These are phyloP conservation scores for Neophaeococcomyces aloes DNA, from an alignment of 2,329 filamentous ascomycete species.

Conservation along the genomic window DNA sequence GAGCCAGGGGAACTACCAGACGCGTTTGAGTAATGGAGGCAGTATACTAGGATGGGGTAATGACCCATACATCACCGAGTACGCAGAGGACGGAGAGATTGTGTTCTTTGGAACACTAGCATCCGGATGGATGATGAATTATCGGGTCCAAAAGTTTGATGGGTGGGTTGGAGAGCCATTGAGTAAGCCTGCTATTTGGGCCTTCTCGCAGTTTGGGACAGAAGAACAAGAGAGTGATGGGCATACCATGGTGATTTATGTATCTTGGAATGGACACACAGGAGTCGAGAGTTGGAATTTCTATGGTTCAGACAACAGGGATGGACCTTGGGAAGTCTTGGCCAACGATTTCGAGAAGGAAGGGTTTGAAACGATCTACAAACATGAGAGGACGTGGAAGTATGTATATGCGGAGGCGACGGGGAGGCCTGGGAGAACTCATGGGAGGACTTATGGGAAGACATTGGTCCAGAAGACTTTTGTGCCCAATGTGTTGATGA, in stretches of 20 bases:
- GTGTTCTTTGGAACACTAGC: slow-evolving; percentile 31
- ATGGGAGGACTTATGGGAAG: slow-evolving; percentile 26
- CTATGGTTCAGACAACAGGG: slow-evolving; percentile 17
- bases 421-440: slow-evolving; percentile 25
- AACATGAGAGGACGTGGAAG: slow-evolving; percentile 12
- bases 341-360: slow-evolving; percentile 25
- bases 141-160: slow-evolving; percentile 33
- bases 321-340: slow-evolving; percentile 21
- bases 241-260: slow-evolving; percentile 24
- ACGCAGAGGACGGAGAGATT: slow-evolving; percentile 27
- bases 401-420: slow-evolving; percentile 27
- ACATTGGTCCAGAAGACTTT: slow-evolving; percentile 29
- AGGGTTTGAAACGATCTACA: slow-evolving; percentile 33
- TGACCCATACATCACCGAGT: slow-evolving; percentile 31
- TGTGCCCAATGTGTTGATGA: slow-evolving; percentile 27
- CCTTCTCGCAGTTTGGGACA: slow-evolving; percentile 25
- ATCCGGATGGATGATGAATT: slow-evolving; percentile 30
- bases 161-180: slow-evolving; percentile 32
- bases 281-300: slow-evolving; percentile 33
- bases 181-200: slow-evolving; percentile 32
- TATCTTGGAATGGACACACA: slow-evolving; percentile 41
- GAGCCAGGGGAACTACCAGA: slow-evolving; percentile 31
- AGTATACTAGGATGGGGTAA: slow-evolving; percentile 34
- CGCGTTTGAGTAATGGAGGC: slow-evolving; percentile 27
- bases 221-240: slow-evolving; percentile 9